Conservation (phyloP, 192 early-diverging fungal genomes). For the Diversispora eburnea region DNA sequence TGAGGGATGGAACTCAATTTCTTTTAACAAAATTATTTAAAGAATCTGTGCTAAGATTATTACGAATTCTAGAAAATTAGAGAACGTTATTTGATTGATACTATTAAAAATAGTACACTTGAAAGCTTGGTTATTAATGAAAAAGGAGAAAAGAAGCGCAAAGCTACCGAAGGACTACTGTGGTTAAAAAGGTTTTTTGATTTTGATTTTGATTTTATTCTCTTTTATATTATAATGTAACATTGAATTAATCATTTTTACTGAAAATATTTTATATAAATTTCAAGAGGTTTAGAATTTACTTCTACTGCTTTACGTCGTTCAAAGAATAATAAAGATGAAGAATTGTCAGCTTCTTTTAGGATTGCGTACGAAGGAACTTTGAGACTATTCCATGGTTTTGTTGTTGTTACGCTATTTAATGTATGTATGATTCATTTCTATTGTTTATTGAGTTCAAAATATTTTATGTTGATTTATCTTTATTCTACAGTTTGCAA, state of each 20-base stretch:
- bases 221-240: too few relatives aligned
- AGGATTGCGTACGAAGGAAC: constrained; percentile 69
- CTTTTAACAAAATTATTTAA: constrained; percentile 14
- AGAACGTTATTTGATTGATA: constrained; percentile 64
- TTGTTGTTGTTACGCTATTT: constrained; percentile 67
- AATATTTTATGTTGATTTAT: not conserved
- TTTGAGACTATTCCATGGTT: constrained; percentile 65
- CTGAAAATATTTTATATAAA: too few relatives aligned
- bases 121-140: constrained; percentile 78
- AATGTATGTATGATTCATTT: constrained; percentile 39
- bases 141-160: constrained; percentile 72
- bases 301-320: constrained; percentile 66
- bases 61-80: constrained; percentile 66
- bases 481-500: constrained; percentile 53
- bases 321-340: constrained; percentile 47
- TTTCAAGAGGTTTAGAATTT: constrained; percentile 77
- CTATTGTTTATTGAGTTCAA: constrained; percentile 1
- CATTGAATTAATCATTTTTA: too few relatives aligned
- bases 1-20: constrained; percentile 32
- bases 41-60: constrained; percentile 9
- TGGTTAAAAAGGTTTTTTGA: constrained; percentile 63
- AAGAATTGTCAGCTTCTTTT: constrained; percentile 70
- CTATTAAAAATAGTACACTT: constrained; percentile 69
- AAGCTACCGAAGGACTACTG: constrained; percentile 85
- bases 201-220: not conserved